Evolutionary conservation across 2,329 filamentous ascomycete genomes (phyloP).

Genomic region (Xylaria hypoxylon): DNA sequence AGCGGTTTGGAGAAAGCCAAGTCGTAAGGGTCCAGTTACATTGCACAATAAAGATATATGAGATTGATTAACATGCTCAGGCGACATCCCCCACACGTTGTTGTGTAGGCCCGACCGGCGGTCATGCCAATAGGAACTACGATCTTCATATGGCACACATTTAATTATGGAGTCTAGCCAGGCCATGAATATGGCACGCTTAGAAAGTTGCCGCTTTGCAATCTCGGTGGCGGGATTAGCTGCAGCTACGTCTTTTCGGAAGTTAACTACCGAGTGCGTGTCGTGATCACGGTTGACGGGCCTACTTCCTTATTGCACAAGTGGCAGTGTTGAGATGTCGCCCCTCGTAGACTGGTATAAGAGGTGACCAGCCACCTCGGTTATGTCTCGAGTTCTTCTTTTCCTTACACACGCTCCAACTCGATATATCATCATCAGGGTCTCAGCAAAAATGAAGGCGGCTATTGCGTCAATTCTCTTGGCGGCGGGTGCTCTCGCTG

Average conservation of each 20-base stretch:
- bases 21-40: conserved; percentile 34
- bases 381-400: conserved; percentile 31
- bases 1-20: conserved; percentile 29
- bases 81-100: conserved; percentile 37
- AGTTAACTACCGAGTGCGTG: conserved; percentile 47
- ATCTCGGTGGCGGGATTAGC: conserved; percentile 41
- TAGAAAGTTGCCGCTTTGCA: conserved; percentile 39
- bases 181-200: conserved; percentile 20
- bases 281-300: conserved; percentile 46
- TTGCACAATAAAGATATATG: conserved; percentile 41
- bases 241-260: conserved; percentile 46
- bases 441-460: conserved; percentile 50
- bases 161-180: conserved; percentile 39
- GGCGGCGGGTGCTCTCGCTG: conserved; percentile 48
- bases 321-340: conserved; percentile 14
- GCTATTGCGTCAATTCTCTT: conserved; percentile 45
- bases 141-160: conserved; percentile 34
- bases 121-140: conserved; percentile 45
- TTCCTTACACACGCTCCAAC: conserved; percentile 44
- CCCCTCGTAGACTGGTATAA: conserved; percentile 43
- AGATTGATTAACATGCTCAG: conserved; percentile 43
- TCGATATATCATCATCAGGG: conserved; percentile 38
- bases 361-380: conserved; percentile 38
- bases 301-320: conserved; percentile 50
- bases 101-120: conserved; percentile 46